Base-by-base conservation (phyloP, 73 alveolate species). In the Tetrahymena malaccensis region DNA sequence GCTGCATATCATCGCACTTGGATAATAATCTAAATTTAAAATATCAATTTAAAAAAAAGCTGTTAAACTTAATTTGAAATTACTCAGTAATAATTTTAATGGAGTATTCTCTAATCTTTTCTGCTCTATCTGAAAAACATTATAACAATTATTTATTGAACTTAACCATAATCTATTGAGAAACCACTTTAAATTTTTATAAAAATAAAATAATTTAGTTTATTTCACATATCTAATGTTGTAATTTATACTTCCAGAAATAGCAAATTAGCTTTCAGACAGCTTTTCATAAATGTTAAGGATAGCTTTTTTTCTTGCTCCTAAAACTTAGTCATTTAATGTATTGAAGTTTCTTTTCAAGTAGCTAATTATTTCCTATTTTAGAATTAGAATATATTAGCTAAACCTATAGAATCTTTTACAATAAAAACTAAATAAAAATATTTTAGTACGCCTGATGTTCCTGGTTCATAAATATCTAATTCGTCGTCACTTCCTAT, bases 41-140 rank as follows among this genome's bases (percentile, higher is more conserved):
- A 70, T 9, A 70, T 70, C 10, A 0, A 70, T 70, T 27, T 21
- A 27, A 27, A 85, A 27, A 85, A 85, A 17, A 38, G 17, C 55
- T 55, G 43, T 27, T 34, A 11, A 22, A 22, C n/a, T 37, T 9
- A 12, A 17, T 43, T n/a, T n/a, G 10, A 25, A n/a, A 34, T 84
- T 94, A 94, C 96, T 94, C 95, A 22, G 83, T 85, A 55, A 94
- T 94, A 40, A 89, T 43, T 84, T 85, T 94, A 21, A 94, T 94
- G 17, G 96, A 84, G 50, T 50, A 85, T 55, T 95, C 97, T 89
- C 97, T 43, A 89, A 85, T 85, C 43, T 95, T 95, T 89, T 95
- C 97, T 43, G 85, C 55, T 31, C 58, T 22, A 93, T 95, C 97
- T 0, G 97, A 95, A 35, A 95, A 89, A 33, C 94, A 55, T 56